A percentile compares a stretch with the other conserved stretches of the same genome.
These are phyloP conservation scores for Seminavis robusta DNA, from an alignment of 108 stramenopile species.

Conservation along the genomic window DNA sequence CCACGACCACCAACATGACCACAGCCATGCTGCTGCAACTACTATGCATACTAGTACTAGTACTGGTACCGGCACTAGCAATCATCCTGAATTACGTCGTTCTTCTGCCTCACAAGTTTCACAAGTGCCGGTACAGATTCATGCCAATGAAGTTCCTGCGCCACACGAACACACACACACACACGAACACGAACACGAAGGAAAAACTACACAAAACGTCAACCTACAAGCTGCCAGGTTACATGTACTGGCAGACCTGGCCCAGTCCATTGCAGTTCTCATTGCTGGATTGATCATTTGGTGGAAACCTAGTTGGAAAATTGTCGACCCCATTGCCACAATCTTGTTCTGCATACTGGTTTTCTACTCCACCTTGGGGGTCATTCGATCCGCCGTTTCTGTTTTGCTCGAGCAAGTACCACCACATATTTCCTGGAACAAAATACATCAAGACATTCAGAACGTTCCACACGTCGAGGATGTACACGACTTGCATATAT, in stretches of 20 bases:
- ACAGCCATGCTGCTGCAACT: slow-evolving; percentile 4
- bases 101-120: not conserved
- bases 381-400: slow-evolving; percentile 57
- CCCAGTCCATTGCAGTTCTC: slow-evolving; percentile 88
- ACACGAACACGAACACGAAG: slow-evolving; percentile 5
- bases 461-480: slow-evolving; percentile 58
- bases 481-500: slow-evolving; percentile 92
- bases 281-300: slow-evolving; percentile 91
- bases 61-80: no score
- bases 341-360: slow-evolving; percentile 89
- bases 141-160: not conserved
- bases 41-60: no score
- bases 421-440: slow-evolving; percentile 57
- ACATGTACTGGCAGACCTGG: slow-evolving; percentile 93
- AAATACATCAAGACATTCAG: slow-evolving; percentile 53
- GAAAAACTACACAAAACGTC: not conserved
- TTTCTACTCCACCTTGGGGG: slow-evolving; percentile 73
- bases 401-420: slow-evolving; percentile 93
- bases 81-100: not conserved
- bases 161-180: not conserved
- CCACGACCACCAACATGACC: slow-evolving; percentile 11
- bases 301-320: slow-evolving; percentile 75
- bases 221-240: slow-evolving; percentile 87
- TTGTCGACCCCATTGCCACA: slow-evolving; percentile 92
- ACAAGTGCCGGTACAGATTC: not conserved